phyloP scores from a whole-genome alignment of 1,139 yeast genomes.

The Pichia terricola region DNA sequence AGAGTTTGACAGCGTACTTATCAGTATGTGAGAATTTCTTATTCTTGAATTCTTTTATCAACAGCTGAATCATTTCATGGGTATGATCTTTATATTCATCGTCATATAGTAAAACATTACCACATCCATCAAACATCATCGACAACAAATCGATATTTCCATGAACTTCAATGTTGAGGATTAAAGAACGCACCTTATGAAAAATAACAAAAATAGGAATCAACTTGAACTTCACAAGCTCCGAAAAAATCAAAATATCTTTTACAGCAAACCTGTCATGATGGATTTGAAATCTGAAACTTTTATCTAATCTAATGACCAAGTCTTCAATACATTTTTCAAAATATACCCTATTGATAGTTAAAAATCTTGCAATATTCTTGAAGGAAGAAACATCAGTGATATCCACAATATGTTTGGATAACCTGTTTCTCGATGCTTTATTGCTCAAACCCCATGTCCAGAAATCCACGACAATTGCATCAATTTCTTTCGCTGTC shows the following conservation, averaged over 20 bases:
- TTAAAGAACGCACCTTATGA: constrained; percentile 55
- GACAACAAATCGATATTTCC: constrained; percentile 59
- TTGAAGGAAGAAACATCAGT: constrained; percentile 36
- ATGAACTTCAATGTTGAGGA: constrained; percentile 39
- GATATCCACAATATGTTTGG: constrained; percentile 43
- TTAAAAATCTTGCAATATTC: constrained; percentile 59
- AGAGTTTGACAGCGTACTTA: constrained; percentile 50
- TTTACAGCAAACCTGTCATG: constrained; percentile 44
- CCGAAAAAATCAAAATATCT: constrained; percentile 58
- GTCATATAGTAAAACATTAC: constrained; percentile 55
- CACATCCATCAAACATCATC: constrained; percentile 65
- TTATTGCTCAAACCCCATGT: constrained; percentile 48
- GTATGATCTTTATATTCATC: constrained; percentile 52
- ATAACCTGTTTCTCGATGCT: constrained; percentile 58
- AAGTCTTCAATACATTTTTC: constrained; percentile 49
- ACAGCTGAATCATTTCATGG: constrained; percentile 51
- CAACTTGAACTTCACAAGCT: constrained; percentile 66
- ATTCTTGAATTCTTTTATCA: constrained; percentile 43
- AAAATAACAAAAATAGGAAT: constrained; percentile 65
- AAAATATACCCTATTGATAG: constrained; percentile 42
- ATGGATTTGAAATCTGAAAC: constrained; percentile 51
- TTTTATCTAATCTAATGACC: constrained; percentile 45
- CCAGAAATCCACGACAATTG: constrained; percentile 49
- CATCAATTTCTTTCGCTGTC: constrained; percentile 45
- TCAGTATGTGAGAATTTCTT: constrained; percentile 45